A percentile compares a stretch with the other conserved stretches of the same genome.
Conservation (phyloP, 805 yeast genomes). For the fission yeast (Schizosaccharomyces pombe) region DNA sequence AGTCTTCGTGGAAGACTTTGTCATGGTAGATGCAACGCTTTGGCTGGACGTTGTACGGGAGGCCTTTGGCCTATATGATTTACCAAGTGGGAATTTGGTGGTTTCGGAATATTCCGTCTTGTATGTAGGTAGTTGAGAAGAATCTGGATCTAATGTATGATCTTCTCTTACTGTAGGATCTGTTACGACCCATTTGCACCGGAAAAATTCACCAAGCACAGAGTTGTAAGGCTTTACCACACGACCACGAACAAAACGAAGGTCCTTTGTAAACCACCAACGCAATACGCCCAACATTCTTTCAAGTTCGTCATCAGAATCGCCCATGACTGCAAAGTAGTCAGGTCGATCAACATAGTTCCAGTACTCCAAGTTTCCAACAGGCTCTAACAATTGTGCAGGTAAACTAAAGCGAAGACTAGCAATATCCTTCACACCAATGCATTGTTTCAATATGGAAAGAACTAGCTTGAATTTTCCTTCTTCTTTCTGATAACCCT, state of each 20-base stretch:
- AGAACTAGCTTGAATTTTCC: conserved; percentile 2
- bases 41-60: background rate
- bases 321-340: conserved; percentile 1
- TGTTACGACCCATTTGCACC: conserved; percentile 2
- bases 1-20: background rate
- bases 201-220: conserved; percentile 4
- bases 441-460: conserved; percentile 2
- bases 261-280: conserved; percentile 6
- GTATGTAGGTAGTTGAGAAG: background rate
- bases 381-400: conserved; percentile 4
- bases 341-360: conserved; percentile 5
- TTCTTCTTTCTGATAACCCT: conserved; percentile 2
- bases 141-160: conserved; percentile 2
- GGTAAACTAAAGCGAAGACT: conserved; percentile 2
- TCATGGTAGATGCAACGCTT: background rate
- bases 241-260: background rate
- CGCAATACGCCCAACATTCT: conserved; percentile 4
- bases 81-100: background rate
- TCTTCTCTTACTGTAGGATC: conserved; percentile 1
- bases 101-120: background rate
- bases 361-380: conserved; percentile 5
- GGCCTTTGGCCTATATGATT: background rate
- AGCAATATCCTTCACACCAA: conserved; percentile 4
- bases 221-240: conserved; percentile 4
- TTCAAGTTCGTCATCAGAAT: conserved; percentile 2